These are phyloP conservation scores for Coelastrella sp. DNA, from an alignment of 139 green algal genomes.

Conservation along the genomic window DNA sequence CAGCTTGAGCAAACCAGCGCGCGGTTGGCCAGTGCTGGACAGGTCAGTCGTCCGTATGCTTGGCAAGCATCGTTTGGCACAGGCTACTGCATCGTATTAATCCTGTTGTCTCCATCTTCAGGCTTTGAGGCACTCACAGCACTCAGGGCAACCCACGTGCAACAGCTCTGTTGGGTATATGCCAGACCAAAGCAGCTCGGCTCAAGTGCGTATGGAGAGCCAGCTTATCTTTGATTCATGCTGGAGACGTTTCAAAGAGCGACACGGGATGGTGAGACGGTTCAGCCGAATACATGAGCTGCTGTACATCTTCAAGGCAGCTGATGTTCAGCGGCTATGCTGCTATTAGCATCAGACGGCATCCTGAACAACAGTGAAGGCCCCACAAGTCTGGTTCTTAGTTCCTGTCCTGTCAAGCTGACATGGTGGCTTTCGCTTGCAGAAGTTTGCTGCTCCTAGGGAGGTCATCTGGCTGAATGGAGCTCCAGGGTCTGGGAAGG, in stretches of 20 bases:
- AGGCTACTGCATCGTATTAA: no score
- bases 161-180: neutral
- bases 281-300: neutral
- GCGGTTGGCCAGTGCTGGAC: neutral
- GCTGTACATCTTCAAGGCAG: neutral
- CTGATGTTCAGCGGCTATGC: no score
- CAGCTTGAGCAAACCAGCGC: neutral
- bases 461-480: slow-evolving; percentile 48
- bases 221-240: slow-evolving; percentile 80
- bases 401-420: neutral
- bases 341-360: neutral
- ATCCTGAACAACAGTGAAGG: no score
- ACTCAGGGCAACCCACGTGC: no score
- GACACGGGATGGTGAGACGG: slow-evolving; percentile 33
- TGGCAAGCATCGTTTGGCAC: neutral
- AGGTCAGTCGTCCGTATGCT: neutral
- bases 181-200: slow-evolving; percentile 12
- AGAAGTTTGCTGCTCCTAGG: slow-evolving; percentile 32
- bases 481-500: slow-evolving; percentile 45
- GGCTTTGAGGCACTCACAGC: neutral
- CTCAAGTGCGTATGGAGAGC: slow-evolving; percentile 56
- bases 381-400: no score
- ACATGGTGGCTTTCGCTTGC: neutral
- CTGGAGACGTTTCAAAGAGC: slow-evolving; percentile 80
- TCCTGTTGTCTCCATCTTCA: neutral